phyloP scores from a whole-genome alignment of 177 flowering plant genomes.

The Telopea speciosissima region DNA sequence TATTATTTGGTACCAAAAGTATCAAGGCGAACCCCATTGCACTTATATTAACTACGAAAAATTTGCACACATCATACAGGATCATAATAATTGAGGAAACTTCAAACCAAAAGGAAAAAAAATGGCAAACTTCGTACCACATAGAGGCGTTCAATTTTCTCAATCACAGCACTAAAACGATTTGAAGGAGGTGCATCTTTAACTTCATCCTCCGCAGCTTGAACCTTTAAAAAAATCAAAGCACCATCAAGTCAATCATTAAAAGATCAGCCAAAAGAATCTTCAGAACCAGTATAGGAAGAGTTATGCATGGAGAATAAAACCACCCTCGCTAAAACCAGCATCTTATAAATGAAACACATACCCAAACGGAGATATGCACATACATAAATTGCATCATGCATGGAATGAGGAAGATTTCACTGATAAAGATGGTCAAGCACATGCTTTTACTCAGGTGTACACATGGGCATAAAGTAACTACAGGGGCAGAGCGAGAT shows the following conservation, averaged over 20 bases:
- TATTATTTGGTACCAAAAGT: background rate
- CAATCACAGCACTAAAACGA: conserved; percentile 92
- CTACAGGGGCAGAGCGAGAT: background rate
- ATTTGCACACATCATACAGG: background rate
- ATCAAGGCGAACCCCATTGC: background rate
- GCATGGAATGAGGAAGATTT: background rate
- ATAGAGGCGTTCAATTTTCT: conserved; percentile 94
- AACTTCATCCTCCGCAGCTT: conserved; percentile 39
- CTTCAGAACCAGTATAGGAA: background rate
- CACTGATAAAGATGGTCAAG: background rate
- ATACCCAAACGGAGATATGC: background rate
- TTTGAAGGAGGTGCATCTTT: conserved; percentile 58
- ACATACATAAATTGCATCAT: background rate
- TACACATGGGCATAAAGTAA: background rate
- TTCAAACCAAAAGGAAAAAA: background rate
- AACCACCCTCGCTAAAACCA: background rate
- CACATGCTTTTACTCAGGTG: background rate
- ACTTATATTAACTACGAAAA: background rate
- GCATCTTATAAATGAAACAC: background rate
- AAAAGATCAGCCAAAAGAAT: background rate
- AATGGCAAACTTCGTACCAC: conserved; percentile 41
- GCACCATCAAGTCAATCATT: background rate
- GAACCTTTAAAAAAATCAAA: conserved; percentile 29
- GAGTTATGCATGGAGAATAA: background rate
- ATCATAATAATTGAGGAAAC: background rate